Percentiles rank a stretch among this genome's conserved stretches.
Conservation (phyloP, 2,329 filamentous ascomycete species). For the Pestalotiopsis fici region DNA sequence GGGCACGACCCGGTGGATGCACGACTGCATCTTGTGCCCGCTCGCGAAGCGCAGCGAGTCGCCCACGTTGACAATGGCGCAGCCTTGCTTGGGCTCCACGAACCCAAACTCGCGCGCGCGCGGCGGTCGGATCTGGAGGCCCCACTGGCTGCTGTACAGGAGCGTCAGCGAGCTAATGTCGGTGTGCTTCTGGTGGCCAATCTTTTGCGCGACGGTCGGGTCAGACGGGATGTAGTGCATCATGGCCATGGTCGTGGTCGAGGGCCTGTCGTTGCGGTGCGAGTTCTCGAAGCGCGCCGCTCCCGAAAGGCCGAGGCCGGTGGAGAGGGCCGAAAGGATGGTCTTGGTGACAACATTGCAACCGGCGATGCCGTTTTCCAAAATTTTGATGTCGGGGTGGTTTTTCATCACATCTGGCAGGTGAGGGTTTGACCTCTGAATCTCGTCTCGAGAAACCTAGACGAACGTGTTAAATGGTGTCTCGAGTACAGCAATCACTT, state of each 20-base stretch:
- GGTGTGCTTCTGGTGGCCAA: slow-evolving; percentile 59
- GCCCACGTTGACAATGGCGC: slow-evolving; percentile 59
- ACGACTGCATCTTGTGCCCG: slow-evolving; percentile 54
- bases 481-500: not conserved
- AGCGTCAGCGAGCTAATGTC: slow-evolving; percentile 57
- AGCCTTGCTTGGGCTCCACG: slow-evolving; percentile 51
- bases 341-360: slow-evolving; percentile 52
- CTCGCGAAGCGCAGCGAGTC: slow-evolving; percentile 59
- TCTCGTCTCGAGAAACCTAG: slow-evolving; percentile 47
- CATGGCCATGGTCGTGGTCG: slow-evolving; percentile 52
- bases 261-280: slow-evolving; percentile 51
- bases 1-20: slow-evolving; percentile 59
- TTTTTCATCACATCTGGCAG: slow-evolving; percentile 50
- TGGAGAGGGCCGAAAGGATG: slow-evolving; percentile 52
- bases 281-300: slow-evolving; percentile 48
- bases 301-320: slow-evolving; percentile 44
- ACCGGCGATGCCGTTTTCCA: slow-evolving; percentile 50
- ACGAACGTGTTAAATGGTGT: not conserved
- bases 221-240: slow-evolving; percentile 54
- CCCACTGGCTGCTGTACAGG: slow-evolving; percentile 58
- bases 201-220: slow-evolving; percentile 39
- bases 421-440: slow-evolving; percentile 46
- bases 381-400: slow-evolving; percentile 45
- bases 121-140: slow-evolving; percentile 56
- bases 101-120: slow-evolving; percentile 51